These are phyloP conservation scores for Solanum hybrid DNA, from an alignment of 305 asterid species.

Conservation along the genomic window DNA sequence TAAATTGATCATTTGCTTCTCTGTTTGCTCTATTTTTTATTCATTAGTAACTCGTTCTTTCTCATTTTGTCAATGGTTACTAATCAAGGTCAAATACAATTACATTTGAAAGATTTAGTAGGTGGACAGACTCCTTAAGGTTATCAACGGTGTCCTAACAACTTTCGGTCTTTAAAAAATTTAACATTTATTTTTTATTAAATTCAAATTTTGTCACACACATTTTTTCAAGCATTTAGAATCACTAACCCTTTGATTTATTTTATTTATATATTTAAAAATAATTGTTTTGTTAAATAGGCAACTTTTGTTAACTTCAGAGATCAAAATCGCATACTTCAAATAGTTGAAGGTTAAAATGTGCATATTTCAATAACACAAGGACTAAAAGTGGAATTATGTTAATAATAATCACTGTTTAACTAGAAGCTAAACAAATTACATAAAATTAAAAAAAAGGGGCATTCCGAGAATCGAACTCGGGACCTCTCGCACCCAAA, in stretches of 20 bases:
- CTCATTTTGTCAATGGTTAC: too few species aligned
- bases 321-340: background rate
- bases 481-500: conserved; percentile 99
- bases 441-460: background rate
- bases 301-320: too few species aligned
- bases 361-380: background rate
- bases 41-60: too few species aligned
- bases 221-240: background rate
- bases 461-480: conserved; percentile 91
- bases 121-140: background rate
- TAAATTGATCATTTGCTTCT: background rate
- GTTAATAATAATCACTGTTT: background rate
- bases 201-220: background rate
- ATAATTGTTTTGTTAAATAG: too few species aligned
- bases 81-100: too few species aligned
- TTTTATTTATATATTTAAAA: too few species aligned
- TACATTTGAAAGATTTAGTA: background rate
- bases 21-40: background rate
- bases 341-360: too few species aligned
- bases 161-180: background rate
- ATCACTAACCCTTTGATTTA: background rate
- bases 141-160: background rate
- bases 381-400: too few species aligned
- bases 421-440: background rate
- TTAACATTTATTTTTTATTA: too few species aligned